Evolutionary conservation across 192 early-diverging fungal species (phyloP), one percentile per base, ranked within the genome.

Genomic region (Gryganskiella cystojenkinii): DNA sequence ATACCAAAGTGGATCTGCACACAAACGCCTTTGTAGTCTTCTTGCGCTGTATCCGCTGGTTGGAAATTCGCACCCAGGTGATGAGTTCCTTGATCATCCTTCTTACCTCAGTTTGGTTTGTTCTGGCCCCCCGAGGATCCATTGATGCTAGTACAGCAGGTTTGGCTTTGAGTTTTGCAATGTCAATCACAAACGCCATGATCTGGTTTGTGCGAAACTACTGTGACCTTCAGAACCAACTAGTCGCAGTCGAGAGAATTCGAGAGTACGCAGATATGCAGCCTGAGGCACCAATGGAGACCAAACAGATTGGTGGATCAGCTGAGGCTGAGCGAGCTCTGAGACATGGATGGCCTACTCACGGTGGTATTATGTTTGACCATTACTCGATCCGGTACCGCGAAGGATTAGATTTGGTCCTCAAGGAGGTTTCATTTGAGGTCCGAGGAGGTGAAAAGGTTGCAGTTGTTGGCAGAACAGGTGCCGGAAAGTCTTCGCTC

Each of bases 161-260:
- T 25, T 63, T 91, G 55, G 74, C 88, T 27, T 73, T 93, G 3
- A 85, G 87, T 0, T 95, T 93, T 74, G 90, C 94, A 10, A 71
- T 92, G 9, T 82, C 81, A 9, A 86, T 94, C 37, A 95, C 95
- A 10, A 90, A 94, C 53, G 90, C 92, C 56, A 81, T 97, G 33
- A 93, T 92, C 60, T 96, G 93, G 95, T 87, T 92, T 74, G 90
- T 97, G 17, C 87, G 95, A 9, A 89, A 91, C 42, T 92, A 88
- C 59, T 94, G 93, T 62, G 94, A 96, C 70, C 90, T 96, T 49
- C 94, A 94, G 75, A 89, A 52, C 82, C 85, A 87, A 33, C 80
- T 92, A 61, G 87, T 90, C 4, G 87, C 91, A 13, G 91, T 94
- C 11, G 93, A 95, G 80, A 89, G 96, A 10, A 81, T 96, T 30